phyloP scores from a whole-genome alignment of 2,329 filamentous ascomycete genomes.

The Exophiala xenobiotica region DNA sequence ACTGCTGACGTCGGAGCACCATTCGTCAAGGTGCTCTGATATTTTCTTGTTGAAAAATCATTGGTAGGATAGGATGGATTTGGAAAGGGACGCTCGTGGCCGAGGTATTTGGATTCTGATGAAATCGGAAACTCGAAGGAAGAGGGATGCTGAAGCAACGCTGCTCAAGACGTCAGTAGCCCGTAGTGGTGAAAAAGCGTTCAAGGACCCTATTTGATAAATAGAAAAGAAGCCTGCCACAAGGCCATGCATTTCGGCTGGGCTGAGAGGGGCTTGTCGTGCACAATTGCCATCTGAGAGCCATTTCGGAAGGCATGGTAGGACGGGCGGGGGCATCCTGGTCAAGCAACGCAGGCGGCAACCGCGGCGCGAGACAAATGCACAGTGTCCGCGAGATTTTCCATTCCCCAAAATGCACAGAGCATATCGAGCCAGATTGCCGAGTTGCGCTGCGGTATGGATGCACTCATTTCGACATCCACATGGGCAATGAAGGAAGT shows the following conservation, averaged over 20 bases:
- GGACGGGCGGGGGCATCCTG: slow-evolving; percentile 29
- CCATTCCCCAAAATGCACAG: slow-evolving; percentile 16
- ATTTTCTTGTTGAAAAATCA: slow-evolving; percentile 24
- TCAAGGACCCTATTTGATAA: slow-evolving; percentile 26
- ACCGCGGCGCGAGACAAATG: slow-evolving; percentile 14
- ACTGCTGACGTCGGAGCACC: slow-evolving; percentile 16
- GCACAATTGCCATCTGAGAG: slow-evolving; percentile 24
- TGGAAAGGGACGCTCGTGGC: slow-evolving; percentile 37
- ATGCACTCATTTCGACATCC: slow-evolving; percentile 2
- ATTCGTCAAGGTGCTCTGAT: slow-evolving; percentile 21
- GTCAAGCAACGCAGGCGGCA: slow-evolving; percentile 24
- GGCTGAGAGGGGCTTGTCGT: slow-evolving; percentile 19
- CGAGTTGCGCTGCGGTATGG: slow-evolving; percentile 14
- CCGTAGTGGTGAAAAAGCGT: slow-evolving; percentile 30
- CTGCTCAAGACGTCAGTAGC: slow-evolving; percentile 31
- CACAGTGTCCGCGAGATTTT: slow-evolving; percentile 12
- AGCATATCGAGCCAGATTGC: slow-evolving; percentile 26
- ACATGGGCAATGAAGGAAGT: neutral
- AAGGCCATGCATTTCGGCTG: slow-evolving; percentile 25
- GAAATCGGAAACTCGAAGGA: slow-evolving; percentile 41
- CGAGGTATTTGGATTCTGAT: slow-evolving; percentile 43
- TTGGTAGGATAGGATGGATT: slow-evolving; percentile 32
- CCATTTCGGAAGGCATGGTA: slow-evolving; percentile 25
- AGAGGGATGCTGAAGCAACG: slow-evolving; percentile 39
- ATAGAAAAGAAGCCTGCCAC: slow-evolving; percentile 24